phyloP scores from a whole-genome alignment of 805 yeast species.

The Metschnikowia gelsemii region DNA sequence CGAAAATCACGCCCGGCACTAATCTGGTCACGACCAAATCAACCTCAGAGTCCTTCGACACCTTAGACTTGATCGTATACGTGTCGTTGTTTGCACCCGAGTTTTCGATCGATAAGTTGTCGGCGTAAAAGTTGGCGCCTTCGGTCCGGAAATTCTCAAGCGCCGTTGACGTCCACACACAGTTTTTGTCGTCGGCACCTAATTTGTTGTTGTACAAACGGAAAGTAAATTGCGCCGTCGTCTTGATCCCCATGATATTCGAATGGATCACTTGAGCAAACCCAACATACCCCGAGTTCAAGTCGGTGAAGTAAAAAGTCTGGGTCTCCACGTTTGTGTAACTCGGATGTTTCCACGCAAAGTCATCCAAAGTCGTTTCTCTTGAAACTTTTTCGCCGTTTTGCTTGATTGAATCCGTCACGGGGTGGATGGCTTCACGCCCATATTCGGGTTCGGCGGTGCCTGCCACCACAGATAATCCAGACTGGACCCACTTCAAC shows the following conservation, averaged over 20 bases:
- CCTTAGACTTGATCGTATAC: conserved; percentile 55
- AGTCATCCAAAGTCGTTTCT: conserved; percentile 62
- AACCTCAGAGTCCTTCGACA: conserved; percentile 65
- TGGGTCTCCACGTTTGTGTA: conserved; percentile 94
- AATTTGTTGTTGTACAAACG: conserved; percentile 59
- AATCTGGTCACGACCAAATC: conserved; percentile 62
- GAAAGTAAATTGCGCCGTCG: conserved; percentile 93
- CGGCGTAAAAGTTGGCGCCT: conserved; percentile 80
- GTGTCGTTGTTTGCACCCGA: conserved; percentile 50
- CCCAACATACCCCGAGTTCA: conserved; percentile 64
- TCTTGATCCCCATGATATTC: conserved; percentile 80
- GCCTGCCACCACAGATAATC: conserved; percentile 93
- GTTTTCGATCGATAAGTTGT: conserved; percentile 62
- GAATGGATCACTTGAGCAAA: conserved; percentile 96
- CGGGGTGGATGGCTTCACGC: conserved; percentile 84
- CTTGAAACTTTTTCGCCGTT: conserved; percentile 42
- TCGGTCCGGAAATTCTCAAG: conserved; percentile 72
- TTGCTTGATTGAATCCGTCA: conserved; percentile 52
- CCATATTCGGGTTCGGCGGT: conserved; percentile 98
- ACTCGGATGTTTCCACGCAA: conserved; percentile 69
- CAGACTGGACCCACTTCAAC: conserved; percentile 83
- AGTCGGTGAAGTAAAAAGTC: conserved; percentile 78
- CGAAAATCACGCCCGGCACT: conserved; percentile 85
- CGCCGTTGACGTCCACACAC: conserved; percentile 89
- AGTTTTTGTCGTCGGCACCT: conserved; percentile 40